Evolutionary conservation across 2,329 filamentous ascomycete species (phyloP).

Genomic region (Fusarium odoratissimum): DNA sequence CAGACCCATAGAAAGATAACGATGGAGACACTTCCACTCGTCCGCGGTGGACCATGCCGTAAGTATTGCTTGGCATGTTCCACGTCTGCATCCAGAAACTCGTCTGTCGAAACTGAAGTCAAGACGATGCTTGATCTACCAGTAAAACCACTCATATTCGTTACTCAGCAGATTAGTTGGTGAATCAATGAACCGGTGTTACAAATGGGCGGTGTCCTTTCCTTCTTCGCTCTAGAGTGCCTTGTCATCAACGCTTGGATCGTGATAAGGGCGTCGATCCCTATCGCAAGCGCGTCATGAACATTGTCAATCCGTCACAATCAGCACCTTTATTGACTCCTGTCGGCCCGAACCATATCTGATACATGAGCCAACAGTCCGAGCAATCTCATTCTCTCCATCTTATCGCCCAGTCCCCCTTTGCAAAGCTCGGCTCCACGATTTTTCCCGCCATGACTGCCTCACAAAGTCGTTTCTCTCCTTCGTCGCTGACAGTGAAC

Average conservation of each 20-base stretch:
- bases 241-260: background rate
- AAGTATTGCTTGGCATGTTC: background rate
- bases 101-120: background rate
- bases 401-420: conserved; percentile 68
- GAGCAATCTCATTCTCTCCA: conserved; percentile 59
- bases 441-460: conserved; percentile 68
- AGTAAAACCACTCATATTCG: background rate
- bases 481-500: conserved; percentile 47
- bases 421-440: conserved; percentile 70
- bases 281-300: background rate
- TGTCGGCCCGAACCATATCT: conserved; percentile 3
- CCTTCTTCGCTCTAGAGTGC: background rate
- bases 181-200: background rate
- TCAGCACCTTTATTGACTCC: background rate
- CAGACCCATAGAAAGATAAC: background rate
- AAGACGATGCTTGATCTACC: background rate
- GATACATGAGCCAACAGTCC: background rate
- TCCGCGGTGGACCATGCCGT: background rate
- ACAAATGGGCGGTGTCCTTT: background rate
- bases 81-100: background rate
- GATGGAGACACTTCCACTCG: background rate
- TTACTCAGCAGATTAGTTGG: background rate
- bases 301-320: background rate
- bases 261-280: background rate
- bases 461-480: conserved; percentile 60